Percentiles rank a stretch among this genome's conserved stretches.
phyloP scores from a whole-genome alignment of 805 yeast species.

The Tetrapisispora namnaoensis region DNA sequence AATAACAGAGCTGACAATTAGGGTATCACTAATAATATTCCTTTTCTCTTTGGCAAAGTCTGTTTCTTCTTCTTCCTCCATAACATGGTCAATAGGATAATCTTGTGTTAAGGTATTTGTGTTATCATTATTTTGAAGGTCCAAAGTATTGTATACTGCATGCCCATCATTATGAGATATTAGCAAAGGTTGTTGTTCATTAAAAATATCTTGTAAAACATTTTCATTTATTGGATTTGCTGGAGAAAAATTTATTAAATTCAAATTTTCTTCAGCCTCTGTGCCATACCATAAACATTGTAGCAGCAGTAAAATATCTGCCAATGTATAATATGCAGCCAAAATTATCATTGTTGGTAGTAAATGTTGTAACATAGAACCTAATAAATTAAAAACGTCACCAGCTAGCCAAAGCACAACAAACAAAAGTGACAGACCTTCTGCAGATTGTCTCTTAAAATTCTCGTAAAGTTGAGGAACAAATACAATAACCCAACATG shows the following conservation, averaged over 20 bases:
- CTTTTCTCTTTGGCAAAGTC: slow-evolving; percentile 12
- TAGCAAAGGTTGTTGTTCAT: slow-evolving; percentile 27
- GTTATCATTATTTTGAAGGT: background rate
- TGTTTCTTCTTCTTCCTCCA: slow-evolving; percentile 9
- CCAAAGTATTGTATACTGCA: background rate
- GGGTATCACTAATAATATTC: slow-evolving; percentile 24
- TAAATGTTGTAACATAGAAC: slow-evolving; percentile 82
- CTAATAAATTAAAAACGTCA: slow-evolving; percentile 86
- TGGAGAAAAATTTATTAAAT: slow-evolving; percentile 74
- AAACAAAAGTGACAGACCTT: slow-evolving; percentile 80
- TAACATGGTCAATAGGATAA: slow-evolving; percentile 1
- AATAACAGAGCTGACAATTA: slow-evolving; percentile 59
- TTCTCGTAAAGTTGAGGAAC: slow-evolving; percentile 95
- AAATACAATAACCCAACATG: slow-evolving; percentile 97
- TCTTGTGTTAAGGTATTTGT: background rate
- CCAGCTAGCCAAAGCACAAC: slow-evolving; percentile 89
- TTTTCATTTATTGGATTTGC: slow-evolving; percentile 76
- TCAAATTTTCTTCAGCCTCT: slow-evolving; percentile 36
- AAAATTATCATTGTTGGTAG: slow-evolving; percentile 89
- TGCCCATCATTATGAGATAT: slow-evolving; percentile 1
- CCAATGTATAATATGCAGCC: slow-evolving; percentile 86
- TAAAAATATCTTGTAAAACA: slow-evolving; percentile 40
- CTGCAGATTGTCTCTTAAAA: slow-evolving; percentile 73
- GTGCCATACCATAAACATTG: slow-evolving; percentile 79
- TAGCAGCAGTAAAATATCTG: slow-evolving; percentile 72